Evolutionary conservation across 306 rosid genomes (phyloP).

Genomic region (Castanea crenata): DNA sequence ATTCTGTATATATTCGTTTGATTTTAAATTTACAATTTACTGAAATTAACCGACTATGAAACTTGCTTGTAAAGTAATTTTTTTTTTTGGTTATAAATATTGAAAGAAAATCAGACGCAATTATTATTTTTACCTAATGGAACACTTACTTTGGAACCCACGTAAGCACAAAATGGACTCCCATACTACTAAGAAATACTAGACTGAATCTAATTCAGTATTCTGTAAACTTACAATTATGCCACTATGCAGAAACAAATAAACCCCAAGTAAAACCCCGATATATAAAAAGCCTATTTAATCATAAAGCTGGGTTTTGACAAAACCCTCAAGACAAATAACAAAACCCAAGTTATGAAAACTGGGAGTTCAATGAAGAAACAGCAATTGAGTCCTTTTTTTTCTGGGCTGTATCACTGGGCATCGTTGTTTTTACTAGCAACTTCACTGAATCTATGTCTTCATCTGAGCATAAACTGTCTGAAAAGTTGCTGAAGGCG

Average conservation of each 20-base stretch:
- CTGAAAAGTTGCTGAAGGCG: slow-evolving; percentile 26
- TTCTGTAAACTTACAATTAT: neutral
- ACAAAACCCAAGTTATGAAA: neutral
- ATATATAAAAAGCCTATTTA: too few relatives aligned
- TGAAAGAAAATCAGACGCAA: neutral
- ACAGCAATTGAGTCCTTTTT: neutral
- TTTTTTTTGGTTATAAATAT: neutral
- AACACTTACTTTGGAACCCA: neutral
- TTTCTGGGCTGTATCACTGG: neutral
- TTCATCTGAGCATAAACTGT: neutral
- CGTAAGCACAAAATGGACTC: neutral
- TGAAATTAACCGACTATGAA: neutral
- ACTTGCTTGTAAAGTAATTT: neutral
- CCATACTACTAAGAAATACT: neutral
- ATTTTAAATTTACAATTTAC: neutral
- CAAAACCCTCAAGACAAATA: too few relatives aligned
- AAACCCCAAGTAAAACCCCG: neutral
- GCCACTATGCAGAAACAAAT: too few relatives aligned
- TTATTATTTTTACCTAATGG: neutral
- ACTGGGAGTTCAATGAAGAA: neutral
- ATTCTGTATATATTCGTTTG: neutral
- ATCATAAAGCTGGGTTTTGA: too few relatives aligned
- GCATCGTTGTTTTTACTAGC: neutral
- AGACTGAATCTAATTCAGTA: neutral
- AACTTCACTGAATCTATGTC: neutral